Conservation (phyloP, 2,329 filamentous ascomycete genomes). For the Phaeosphaeria sp. region DNA sequence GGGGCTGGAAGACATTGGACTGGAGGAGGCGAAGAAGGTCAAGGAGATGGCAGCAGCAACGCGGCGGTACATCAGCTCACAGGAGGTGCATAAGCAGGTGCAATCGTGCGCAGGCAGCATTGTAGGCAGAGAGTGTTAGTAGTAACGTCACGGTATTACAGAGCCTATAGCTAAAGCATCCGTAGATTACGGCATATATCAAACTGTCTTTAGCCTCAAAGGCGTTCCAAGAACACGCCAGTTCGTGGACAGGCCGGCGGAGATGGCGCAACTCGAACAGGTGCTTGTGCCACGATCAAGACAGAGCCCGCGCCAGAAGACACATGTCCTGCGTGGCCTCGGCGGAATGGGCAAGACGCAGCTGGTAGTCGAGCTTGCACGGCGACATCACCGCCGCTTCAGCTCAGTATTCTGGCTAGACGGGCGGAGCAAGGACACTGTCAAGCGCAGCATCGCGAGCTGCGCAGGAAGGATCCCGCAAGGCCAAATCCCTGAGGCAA, state of each 20-base stretch:
- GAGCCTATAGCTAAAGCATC: constrained; percentile 15
- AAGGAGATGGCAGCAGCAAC: not conserved
- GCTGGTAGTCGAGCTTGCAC: constrained; percentile 30
- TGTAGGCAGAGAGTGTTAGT: constrained; percentile 19
- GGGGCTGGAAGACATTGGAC: constrained; percentile 50
- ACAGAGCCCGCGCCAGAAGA: constrained; percentile 17
- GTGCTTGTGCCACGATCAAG: constrained; percentile 13
- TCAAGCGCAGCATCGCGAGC: constrained; percentile 27
- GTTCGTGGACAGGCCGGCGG: constrained; percentile 24
- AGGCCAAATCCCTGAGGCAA: constrained; percentile 20
- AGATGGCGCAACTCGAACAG: constrained; percentile 25
- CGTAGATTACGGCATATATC: constrained; percentile 15
- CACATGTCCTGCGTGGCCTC: constrained; percentile 23
- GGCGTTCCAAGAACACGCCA: constrained; percentile 20
- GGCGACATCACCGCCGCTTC: constrained; percentile 22
- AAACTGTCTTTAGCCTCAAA: constrained; percentile 22
- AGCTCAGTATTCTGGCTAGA: constrained; percentile 33
- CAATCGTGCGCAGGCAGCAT: constrained; percentile 27
- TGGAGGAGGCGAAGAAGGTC: constrained; percentile 45
- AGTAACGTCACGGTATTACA: not conserved
- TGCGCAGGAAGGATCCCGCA: constrained; percentile 22
- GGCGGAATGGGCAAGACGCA: constrained; percentile 38
- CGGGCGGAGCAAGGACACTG: constrained; percentile 19
- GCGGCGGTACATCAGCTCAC: constrained; percentile 1
- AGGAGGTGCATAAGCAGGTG: constrained; percentile 26